A percentile compares a stretch with the other conserved stretches of the same genome.
Evolutionary conservation across 192 early-diverging fungal genomes (phyloP).

Genomic region (Entomortierella beljakovae): DNA sequence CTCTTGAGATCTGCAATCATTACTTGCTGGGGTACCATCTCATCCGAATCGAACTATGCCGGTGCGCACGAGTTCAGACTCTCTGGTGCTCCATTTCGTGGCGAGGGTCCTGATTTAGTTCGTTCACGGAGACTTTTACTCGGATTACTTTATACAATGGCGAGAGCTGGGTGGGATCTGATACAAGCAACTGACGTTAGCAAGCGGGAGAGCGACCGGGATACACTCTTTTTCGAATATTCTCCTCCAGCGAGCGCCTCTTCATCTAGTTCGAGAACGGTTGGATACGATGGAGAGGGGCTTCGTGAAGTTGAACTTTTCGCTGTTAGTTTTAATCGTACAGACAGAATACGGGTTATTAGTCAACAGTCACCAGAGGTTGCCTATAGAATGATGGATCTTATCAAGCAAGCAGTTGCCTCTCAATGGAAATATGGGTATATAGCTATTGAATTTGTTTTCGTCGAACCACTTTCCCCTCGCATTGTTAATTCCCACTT

Average conservation of each 20-base stretch:
- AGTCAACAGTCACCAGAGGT: not conserved
- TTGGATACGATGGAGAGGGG: not conserved
- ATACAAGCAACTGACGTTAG: slow-evolving; percentile 10
- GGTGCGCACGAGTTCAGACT: slow-evolving; percentile 29
- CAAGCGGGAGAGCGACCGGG: slow-evolving; percentile 1
- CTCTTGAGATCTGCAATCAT: slow-evolving; percentile 12
- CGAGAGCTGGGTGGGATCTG: slow-evolving; percentile 16
- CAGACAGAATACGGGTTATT: slow-evolving; percentile 14
- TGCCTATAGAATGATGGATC: not conserved
- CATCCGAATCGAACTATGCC: slow-evolving; percentile 9
- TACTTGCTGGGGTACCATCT: slow-evolving; percentile 13
- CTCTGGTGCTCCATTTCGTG: slow-evolving; percentile 7
- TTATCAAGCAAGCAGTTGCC: slow-evolving; percentile 16
- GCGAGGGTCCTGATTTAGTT: slow-evolving; percentile 2
- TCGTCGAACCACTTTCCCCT: too few species aligned
- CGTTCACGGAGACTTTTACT: slow-evolving; percentile 3
- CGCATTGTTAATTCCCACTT: too few species aligned
- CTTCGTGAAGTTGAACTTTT: slow-evolving; percentile 19
- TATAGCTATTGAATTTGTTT: not conserved
- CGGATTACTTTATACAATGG: slow-evolving; percentile 6
- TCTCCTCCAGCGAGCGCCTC: not conserved
- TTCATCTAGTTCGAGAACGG: not conserved
- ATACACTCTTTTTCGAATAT: slow-evolving; percentile 21
- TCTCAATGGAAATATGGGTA: slow-evolving; percentile 30
- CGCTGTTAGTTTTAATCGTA: slow-evolving; percentile 4